Conservation (phyloP, 2,329 filamentous ascomycete species). For the Calonectria montana region DNA sequence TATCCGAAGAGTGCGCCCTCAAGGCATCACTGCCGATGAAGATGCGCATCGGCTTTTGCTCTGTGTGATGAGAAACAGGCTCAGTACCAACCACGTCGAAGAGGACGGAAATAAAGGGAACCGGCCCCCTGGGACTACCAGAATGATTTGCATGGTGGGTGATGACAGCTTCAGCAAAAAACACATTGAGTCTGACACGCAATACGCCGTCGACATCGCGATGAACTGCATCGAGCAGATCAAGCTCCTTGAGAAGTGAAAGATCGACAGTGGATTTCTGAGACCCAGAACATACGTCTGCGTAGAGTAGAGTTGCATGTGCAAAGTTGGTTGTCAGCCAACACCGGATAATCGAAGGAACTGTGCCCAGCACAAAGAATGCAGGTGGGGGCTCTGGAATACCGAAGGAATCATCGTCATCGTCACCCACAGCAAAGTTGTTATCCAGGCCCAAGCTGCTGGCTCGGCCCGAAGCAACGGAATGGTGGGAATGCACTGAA, state of each 20-base stretch:
- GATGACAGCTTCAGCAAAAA: slow-evolving; percentile 90
- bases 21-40: slow-evolving; percentile 92
- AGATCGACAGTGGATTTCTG: slow-evolving; percentile 86
- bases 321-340: slow-evolving; percentile 94
- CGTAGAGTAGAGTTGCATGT: slow-evolving; percentile 89
- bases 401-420: slow-evolving; percentile 76
- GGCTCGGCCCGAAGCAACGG: slow-evolving; percentile 80
- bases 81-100: slow-evolving; percentile 78
- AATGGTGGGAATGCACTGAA: slow-evolving; percentile 76
- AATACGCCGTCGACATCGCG: slow-evolving; percentile 73
- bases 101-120: slow-evolving; percentile 82
- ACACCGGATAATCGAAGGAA: slow-evolving; percentile 94
- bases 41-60: slow-evolving; percentile 78
- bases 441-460: slow-evolving; percentile 90
- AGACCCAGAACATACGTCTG: slow-evolving; percentile 91
- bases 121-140: slow-evolving; percentile 72
- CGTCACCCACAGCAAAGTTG: slow-evolving; percentile 70
- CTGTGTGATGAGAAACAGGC: slow-evolving; percentile 48
- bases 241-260: slow-evolving; percentile 79
- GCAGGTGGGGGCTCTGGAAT: slow-evolving; percentile 83
- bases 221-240: slow-evolving; percentile 74
- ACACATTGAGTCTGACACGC: slow-evolving; percentile 82
- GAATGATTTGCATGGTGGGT: slow-evolving; percentile 80
- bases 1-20: slow-evolving; percentile 86
- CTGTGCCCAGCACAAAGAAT: slow-evolving; percentile 85